Evolutionary conservation across 352 stramenopile species (phyloP), one percentile per base, ranked within the genome.

Genomic region (Phytophthora palmivora): DNA sequence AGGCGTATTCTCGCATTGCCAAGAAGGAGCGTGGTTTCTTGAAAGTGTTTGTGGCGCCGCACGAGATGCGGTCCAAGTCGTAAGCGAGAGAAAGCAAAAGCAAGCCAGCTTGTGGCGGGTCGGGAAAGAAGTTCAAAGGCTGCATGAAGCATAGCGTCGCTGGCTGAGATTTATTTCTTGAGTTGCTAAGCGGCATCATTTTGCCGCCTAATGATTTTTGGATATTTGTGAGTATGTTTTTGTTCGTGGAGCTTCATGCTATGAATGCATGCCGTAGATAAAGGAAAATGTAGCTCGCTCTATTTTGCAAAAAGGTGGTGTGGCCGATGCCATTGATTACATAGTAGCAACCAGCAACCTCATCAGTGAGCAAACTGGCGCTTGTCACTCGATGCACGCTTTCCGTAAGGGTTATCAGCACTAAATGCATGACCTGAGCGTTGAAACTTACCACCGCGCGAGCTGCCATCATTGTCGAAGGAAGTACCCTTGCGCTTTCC

Each of bases 391-490:
- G 71, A 19, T 14, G 67, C 63, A 49, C 90, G 91, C 70, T 97
- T 97, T 32, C 97, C 97, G 77, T 99, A 99, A 9, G 97, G 97
- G 80, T 99, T 99, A 58, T 91, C 89, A n/a, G 97, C 92, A 74
- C 93, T 98, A 70, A 99, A 99, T 26, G 84, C 78, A 74, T 99
- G 96, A 43, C 96, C 96, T n/a, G 86, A 92, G 26, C 82, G 81
- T 58, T 87, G 76, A 36, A 82, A 87, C 54, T 94, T 92, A 15
- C 70, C 63, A 32, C 73, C 75, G 24, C 70, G 79, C 21, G 76
- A 77, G 30, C 65, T 63, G 21, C 70, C 48, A 24, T 80, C 70
- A 33, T 85, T 74, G 52, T 88, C 80, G 24, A 82, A 84, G 8
- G 72, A 82, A 44, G 78, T 82, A 3, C 70, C 74, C 64, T 91